phyloP scores from a whole-genome alignment of 139 green algal species.

The Haematococcus lacustris region DNA sequence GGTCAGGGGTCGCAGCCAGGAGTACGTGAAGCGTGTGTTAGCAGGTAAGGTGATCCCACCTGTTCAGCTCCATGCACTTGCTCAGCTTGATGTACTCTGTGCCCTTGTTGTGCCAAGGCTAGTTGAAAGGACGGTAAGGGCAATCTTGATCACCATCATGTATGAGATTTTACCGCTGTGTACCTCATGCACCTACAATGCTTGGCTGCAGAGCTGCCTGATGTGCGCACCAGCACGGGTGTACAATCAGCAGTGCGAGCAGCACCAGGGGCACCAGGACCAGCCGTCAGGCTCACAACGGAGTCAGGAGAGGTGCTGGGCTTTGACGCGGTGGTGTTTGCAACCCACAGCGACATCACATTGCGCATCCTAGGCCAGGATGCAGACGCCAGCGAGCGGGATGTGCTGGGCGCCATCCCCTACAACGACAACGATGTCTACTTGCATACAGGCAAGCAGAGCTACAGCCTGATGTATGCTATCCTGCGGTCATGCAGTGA shows the following conservation, averaged over 20 bases:
- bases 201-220: constrained; percentile 60
- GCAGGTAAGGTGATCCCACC: no score
- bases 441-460: constrained; percentile 61
- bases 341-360: constrained; percentile 75
- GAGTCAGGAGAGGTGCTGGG: constrained; percentile 19
- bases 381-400: constrained; percentile 37
- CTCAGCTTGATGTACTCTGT: no score
- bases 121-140: no score
- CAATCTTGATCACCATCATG: no score
- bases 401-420: constrained; percentile 68
- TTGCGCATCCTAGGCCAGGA: constrained; percentile 59
- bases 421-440: constrained; percentile 83
- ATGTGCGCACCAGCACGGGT: constrained; percentile 50
- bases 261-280: background rate
- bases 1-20: constrained; percentile 65
- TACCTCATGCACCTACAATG: no score
- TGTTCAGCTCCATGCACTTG: no score
- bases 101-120: no score
- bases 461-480: background rate
- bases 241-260: constrained; percentile 38
- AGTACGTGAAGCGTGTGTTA: constrained; percentile 70
- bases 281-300: constrained; percentile 21
- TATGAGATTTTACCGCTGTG: no score
- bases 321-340: constrained; percentile 82
- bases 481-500: background rate